Evolutionary conservation across 768 basidiomycete species (phyloP).

Genomic region (Xerocomellus intermedius): DNA sequence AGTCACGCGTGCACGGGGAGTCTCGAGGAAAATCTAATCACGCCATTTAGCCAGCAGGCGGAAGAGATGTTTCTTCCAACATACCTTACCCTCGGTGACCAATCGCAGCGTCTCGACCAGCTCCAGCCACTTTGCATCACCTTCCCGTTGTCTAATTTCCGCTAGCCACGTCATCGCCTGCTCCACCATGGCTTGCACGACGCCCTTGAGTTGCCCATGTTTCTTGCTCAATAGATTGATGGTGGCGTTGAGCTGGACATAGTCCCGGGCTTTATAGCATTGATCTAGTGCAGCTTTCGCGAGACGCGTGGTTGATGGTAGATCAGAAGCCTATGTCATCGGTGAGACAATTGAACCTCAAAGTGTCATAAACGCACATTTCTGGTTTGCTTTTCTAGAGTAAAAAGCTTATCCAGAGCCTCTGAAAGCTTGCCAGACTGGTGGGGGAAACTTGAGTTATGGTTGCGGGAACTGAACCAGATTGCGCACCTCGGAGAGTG

Average conservation of each 20-base stretch:
- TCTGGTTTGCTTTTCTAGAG: constrained; percentile 93
- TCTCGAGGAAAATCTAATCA: constrained; percentile 89
- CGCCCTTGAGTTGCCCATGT: constrained; percentile 93
- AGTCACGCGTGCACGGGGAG: constrained; percentile 92
- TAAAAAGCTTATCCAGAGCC: constrained; percentile 84
- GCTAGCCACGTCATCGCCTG: constrained; percentile 79
- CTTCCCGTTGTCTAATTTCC: constrained; percentile 65
- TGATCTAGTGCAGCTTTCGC: constrained; percentile 71
- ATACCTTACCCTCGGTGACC: constrained; percentile 96
- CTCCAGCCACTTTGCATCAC: constrained; percentile 78
- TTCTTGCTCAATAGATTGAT: constrained; percentile 82
- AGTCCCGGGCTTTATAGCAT: constrained; percentile 70
- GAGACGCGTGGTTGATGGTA: constrained; percentile 85
- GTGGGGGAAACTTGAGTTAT: constrained; percentile 10
- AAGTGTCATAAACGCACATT: constrained; percentile 58
- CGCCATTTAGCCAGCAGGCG: neutral
- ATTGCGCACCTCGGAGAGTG: constrained; percentile 65
- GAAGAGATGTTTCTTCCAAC: constrained; percentile 18
- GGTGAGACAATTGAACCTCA: neutral
- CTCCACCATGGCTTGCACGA: constrained; percentile 90
- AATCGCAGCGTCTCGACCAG: constrained; percentile 84
- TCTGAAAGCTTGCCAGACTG: constrained; percentile 83
- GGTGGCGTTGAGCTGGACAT: constrained; percentile 66
- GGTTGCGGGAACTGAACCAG: neutral
- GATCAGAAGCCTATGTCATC: constrained; percentile 79